Base-by-base conservation (phyloP, 352 stramenopile species). In the Globisporangium recalcitrans region DNA sequence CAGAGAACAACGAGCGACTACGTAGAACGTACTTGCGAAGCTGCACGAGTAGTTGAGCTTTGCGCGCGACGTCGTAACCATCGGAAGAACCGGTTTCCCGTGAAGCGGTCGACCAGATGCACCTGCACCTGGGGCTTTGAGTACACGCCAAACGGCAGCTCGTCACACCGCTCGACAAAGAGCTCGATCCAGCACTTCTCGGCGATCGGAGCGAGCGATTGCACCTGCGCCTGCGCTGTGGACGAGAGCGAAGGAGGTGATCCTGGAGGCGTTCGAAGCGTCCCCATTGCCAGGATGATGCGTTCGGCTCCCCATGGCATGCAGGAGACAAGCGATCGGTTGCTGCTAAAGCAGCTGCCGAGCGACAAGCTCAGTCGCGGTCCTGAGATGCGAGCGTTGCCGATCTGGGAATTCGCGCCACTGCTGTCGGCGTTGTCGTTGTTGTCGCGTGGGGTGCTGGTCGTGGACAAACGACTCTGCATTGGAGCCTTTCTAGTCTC, bases 51-150 rank as follows among this genome's bases (percentile, higher is more conserved):
- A 42, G 46, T 49, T 48, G 34, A 71, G 46, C 27, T 52, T 64
- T 7, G 61, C 72, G 1, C 52, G 61, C 22, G 46, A 31, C 29
- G 74, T 76, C 14, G 66, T 73, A 4, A 74, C 65, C 29, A 42
- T 24, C 7, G 71, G 59, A 10, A 70, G 69, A 0, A 85, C 38
- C n/a, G 71, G 60, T 60, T 69, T 66, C 4, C 81, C 0, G 78
- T 81, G 63, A 79, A 87, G 40, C 70, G 46, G 29, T 88, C 75
- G 1, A 88, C 67, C 8, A 86, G 40, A 52, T 87, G 72, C 16
- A 88, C 52, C 4, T 69, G 63, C 16, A 87, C 70, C 1, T 80
- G 62, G 4, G 81, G 81, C 34, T 70, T 66, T 2, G 64, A 73
- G 52, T 73, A 80, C 10, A 62, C 72, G 47, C 63, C 67, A 54